Conservation (phyloP, 2,329 filamentous ascomycete genomes). For the Zymoseptoria crescenta region DNA sequence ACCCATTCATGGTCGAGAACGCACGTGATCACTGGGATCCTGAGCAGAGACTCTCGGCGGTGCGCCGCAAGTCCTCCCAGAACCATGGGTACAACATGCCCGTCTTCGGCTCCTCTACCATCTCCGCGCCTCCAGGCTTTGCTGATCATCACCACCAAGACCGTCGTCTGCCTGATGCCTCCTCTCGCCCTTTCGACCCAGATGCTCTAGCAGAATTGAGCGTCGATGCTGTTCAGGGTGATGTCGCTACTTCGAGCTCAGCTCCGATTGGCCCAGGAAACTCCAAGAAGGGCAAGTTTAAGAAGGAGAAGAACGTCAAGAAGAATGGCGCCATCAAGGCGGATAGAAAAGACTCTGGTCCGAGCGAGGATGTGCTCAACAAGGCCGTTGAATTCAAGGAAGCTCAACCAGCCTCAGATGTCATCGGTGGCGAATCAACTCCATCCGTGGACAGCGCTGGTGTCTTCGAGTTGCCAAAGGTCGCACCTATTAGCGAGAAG, state of each 20-base stretch:
- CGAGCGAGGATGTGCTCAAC: slow-evolving; percentile 2
- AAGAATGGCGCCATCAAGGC: background rate
- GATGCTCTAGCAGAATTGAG: background rate
- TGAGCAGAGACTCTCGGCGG: background rate
- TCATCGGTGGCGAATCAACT: background rate
- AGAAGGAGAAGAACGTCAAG: slow-evolving; percentile 10
- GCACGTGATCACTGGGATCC: slow-evolving; percentile 10
- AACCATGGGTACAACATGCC: background rate
- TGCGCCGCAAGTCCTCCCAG: background rate
- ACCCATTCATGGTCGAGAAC: slow-evolving; percentile 5
- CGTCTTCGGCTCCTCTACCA: background rate
- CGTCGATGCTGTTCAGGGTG: background rate
- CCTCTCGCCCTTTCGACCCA: background rate
- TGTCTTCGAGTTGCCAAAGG: background rate
- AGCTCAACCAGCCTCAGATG: background rate
- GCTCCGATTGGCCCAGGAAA: slow-evolving; percentile 6
- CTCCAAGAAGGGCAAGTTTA: slow-evolving; percentile 14
- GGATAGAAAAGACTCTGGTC: slow-evolving; percentile 4
- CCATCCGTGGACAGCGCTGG: background rate
- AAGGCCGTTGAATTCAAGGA: background rate
- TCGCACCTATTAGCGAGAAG: background rate
- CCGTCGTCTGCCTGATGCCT: background rate
- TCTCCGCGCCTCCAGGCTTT: background rate
- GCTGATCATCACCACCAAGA: background rate
- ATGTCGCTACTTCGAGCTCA: background rate